Base-by-base conservation (phyloP, 2,329 filamentous ascomycete genomes). In the Talaromyces albobiverticillius region DNA sequence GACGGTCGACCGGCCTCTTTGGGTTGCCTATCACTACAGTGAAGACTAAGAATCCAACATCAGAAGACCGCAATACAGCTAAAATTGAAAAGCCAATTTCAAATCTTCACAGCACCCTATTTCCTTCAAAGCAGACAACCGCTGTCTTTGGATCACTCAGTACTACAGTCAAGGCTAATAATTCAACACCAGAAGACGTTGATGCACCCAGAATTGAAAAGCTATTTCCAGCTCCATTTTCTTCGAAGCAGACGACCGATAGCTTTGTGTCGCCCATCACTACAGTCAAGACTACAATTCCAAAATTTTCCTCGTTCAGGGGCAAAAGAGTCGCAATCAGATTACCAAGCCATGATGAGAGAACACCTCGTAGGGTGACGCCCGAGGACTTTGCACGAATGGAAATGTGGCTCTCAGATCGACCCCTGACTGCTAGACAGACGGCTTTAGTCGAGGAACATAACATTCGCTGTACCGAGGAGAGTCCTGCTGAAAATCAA, bases 271-370 rank as follows among this genome's bases (percentile, higher is more conserved):
- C 26, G 3, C n/a, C 14, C 13, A n/a, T 22, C 18, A 22, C 38
- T 10, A 29, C 18, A 18, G 14, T 31, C 3, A 29, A 20, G 10
- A 31, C 3, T 11, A 18, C 4, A 14, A 32, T 23, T 13, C 5
- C 3, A 26, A 16, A 22, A 43, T 34, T 13, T 51, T 3, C 22
- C 7, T 9, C n/a, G 2, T 34, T 49, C 32, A 23, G 41, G 11
- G 31, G n/a, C 3, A 46, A 16, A 46, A 31, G 4, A 6, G 26
- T 52, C n/a, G 16, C 1, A 40, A 18, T 52, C 11, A 9, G 29
- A n/a, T 23, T 46, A 29, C 50, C 50, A 14, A 46, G n/a, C 3
- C n/a, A 14, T 31, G 50, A 52, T 31, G 22, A 40, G 16, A 46
- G 50, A 23, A 45, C 46, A 6, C 41, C 49, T n/a, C 20, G 20